Evolutionary conservation across 1,284 basidiomycete species (phyloP).

Genomic region (Trametes polyzona): DNA sequence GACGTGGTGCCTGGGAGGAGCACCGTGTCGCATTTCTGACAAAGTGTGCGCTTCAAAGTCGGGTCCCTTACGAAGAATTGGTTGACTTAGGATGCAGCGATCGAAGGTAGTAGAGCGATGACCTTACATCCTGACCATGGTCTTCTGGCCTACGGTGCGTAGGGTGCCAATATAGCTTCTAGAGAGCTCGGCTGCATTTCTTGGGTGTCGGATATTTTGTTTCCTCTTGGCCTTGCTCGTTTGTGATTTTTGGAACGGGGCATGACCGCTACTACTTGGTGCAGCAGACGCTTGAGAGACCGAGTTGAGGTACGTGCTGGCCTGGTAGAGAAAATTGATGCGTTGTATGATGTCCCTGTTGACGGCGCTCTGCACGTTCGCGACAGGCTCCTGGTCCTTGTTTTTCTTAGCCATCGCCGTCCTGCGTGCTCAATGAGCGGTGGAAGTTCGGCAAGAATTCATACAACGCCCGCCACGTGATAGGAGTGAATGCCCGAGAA

Average conservation of each 20-base stretch:
- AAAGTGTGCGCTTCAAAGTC: constrained; percentile 74
- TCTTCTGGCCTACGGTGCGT: constrained; percentile 71
- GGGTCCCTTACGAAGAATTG: constrained; percentile 73
- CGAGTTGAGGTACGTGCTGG: constrained; percentile 65
- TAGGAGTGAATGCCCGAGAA: constrained; percentile 7
- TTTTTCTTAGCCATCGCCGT: constrained; percentile 64
- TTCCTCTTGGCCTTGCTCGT: constrained; percentile 20
- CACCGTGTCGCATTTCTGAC: constrained; percentile 65
- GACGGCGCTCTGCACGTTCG: constrained; percentile 53
- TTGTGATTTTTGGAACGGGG: constrained; percentile 5
- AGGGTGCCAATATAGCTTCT: constrained; percentile 67
- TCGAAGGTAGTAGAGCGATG: background rate
- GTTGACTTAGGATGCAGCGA: background rate
- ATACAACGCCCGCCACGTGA: constrained; percentile 7
- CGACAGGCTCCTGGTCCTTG: constrained; percentile 53
- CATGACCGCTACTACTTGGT: background rate
- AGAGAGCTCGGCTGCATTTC: constrained; percentile 55
- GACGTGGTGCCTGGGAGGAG: constrained; percentile 71
- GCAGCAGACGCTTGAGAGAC: constrained; percentile 33
- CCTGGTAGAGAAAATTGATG: constrained; percentile 84
- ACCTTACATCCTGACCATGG: constrained; percentile 72
- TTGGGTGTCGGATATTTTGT: constrained; percentile 36
- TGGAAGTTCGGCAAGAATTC: background rate
- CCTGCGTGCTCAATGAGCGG: background rate
- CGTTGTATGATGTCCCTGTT: constrained; percentile 80